phyloP scores from a whole-genome alignment of 306 rosid species.

The Crotalaria pallida region DNA sequence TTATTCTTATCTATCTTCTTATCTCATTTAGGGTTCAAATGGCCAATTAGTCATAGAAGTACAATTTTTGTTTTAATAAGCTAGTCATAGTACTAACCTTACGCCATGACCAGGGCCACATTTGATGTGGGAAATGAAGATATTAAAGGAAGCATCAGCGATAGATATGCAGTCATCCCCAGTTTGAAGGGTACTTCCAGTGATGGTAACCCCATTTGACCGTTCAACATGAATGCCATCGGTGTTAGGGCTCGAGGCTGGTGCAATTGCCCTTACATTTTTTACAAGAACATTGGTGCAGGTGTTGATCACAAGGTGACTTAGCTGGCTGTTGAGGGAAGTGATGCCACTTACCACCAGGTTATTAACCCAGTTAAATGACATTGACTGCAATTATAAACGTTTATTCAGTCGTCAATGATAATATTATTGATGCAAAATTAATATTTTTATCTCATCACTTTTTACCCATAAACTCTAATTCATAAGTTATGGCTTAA shows the following conservation, averaged over 20 bases:
- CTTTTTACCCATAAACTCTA: no score
- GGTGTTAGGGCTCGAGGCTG: conserved; percentile 52
- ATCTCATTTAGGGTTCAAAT: no score
- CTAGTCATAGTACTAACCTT: conserved; percentile 29
- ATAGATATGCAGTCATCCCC: conserved; percentile 73
- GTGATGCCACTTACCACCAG: conserved; percentile 51
- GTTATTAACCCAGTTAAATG: conserved; percentile 48
- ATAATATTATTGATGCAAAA: no score
- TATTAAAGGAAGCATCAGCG: conserved; percentile 49
- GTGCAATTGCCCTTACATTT: conserved; percentile 43
- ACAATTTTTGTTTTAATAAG: no score
- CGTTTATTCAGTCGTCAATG: no score
- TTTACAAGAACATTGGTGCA: conserved; percentile 47
- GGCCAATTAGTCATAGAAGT: not conserved
- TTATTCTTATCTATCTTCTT: no score
- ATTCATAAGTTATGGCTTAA: no score
- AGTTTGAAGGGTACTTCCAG: conserved; percentile 38
- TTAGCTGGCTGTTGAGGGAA: conserved; percentile 53
- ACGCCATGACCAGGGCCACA: conserved; percentile 82
- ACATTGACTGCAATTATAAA: conserved; percentile 42
- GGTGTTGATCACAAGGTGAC: conserved; percentile 48
- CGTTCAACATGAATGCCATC: conserved; percentile 67
- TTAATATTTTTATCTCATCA: no score
- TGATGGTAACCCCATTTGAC: conserved; percentile 43
- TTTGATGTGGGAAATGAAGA: conserved; percentile 40